Evolutionary conservation across 225 moss, liverwort and hornwort genomes (phyloP).

Genomic region (Lunularia cruciata): DNA sequence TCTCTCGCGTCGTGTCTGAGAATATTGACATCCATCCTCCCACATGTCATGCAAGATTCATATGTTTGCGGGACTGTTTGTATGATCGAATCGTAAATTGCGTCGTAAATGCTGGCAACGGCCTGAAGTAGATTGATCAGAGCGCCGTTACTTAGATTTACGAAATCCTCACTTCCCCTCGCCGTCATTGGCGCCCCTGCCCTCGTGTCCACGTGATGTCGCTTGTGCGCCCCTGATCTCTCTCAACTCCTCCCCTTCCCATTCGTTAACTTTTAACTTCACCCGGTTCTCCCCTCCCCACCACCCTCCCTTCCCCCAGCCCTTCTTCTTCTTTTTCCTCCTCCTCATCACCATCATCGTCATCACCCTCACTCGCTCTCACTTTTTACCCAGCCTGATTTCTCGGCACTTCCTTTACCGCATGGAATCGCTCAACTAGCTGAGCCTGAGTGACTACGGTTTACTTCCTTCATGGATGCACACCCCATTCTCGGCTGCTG

Average conservation of each 20-base stretch:
- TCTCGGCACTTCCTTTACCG: background rate
- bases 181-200: conserved; percentile 3
- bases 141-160: conserved; percentile 6
- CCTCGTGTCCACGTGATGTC: conserved; percentile 9
- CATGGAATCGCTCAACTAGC: too few relatives aligned
- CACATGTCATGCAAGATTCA: too few relatives aligned
- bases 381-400: background rate
- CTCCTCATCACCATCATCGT: too few relatives aligned
- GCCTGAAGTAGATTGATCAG: background rate
- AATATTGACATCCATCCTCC: too few relatives aligned
- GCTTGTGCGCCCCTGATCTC: conserved; percentile 3
- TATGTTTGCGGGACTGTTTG: background rate
- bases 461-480: too few relatives aligned
- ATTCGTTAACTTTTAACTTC: background rate
- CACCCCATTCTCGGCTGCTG: too few relatives aligned
- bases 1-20: too few relatives aligned
- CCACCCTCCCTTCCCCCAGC: too few relatives aligned
- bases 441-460: too few relatives aligned
- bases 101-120: conserved; percentile 3
- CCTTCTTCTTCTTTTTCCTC: too few relatives aligned
- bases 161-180: background rate
- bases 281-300: too few relatives aligned
- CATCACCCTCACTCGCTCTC: background rate
- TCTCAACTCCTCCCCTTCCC: background rate
- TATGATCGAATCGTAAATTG: background rate